Conservation (phyloP, 1,284 basidiomycete genomes). For the Cryptococcus sp. region DNA sequence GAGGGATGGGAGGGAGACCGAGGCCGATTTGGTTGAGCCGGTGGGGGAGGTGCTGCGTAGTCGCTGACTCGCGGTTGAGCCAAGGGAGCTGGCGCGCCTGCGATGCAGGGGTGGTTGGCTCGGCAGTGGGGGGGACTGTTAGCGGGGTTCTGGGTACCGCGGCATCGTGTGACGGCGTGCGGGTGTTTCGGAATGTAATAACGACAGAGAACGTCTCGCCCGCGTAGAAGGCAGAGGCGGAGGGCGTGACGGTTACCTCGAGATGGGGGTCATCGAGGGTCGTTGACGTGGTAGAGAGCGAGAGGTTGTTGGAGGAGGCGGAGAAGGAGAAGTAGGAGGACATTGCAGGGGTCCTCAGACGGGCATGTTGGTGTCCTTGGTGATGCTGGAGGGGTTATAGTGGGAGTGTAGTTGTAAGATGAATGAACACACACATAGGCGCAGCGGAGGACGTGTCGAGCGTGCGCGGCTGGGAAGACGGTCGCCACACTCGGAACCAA, state of each 20-base stretch:
- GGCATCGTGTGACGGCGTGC: conserved; percentile 24
- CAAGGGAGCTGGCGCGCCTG: conserved; percentile 10
- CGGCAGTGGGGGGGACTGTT: conserved; percentile 8
- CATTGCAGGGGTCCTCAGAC: conserved; percentile 10
- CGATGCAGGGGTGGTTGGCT: conserved; percentile 13
- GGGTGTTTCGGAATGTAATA: conserved; percentile 82
- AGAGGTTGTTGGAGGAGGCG: conserved; percentile 13
- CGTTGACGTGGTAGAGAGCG: conserved; percentile 6
- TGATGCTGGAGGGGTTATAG: not conserved
- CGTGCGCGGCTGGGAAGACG: no score
- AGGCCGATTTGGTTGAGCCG: conserved; percentile 22
- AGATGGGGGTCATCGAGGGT: conserved; percentile 43
- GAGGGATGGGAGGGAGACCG: conserved; percentile 4
- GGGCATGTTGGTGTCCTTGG: not conserved
- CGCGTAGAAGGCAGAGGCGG: conserved; percentile 86
- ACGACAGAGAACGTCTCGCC: conserved; percentile 81
- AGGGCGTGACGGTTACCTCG: conserved; percentile 59
- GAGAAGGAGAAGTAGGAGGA: conserved; percentile 30
- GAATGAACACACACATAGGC: no score
- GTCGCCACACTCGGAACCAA: conserved; percentile 2
- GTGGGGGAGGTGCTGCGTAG: conserved; percentile 1
- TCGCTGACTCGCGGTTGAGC: not conserved
- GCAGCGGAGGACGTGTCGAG: no score
- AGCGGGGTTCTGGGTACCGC: conserved; percentile 10
- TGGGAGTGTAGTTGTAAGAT: not conserved